Evolutionary conservation across 2,329 filamentous ascomycete species (phyloP).

Genomic region (Thelonectria discophora): DNA sequence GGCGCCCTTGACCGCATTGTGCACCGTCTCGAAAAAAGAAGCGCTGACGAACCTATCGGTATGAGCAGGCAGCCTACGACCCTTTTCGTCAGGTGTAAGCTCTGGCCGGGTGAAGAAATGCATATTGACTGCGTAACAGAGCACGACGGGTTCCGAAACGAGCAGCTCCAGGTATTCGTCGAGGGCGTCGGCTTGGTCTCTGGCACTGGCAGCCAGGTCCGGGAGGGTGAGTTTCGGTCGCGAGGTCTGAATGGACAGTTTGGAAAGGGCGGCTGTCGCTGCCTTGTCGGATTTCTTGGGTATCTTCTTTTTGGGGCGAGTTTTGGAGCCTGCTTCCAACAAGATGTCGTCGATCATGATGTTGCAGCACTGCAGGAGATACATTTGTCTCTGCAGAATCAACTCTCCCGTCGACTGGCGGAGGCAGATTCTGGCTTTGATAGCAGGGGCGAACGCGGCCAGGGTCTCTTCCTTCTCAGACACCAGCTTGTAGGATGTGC

Average conservation of each 20-base stretch:
- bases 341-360: conserved; percentile 53
- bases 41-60: conserved; percentile 54
- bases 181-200: conserved; percentile 46
- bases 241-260: conserved; percentile 43
- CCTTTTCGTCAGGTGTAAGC: conserved; percentile 56
- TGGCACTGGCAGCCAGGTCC: conserved; percentile 43
- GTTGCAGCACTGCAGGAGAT: conserved; percentile 50
- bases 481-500: conserved; percentile 41
- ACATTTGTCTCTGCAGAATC: conserved; percentile 51
- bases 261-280: conserved; percentile 43
- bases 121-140: conserved; percentile 47
- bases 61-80: conserved; percentile 48
- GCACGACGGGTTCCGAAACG: conserved; percentile 44
- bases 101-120: conserved; percentile 53
- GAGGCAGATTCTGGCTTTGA: conserved; percentile 38
- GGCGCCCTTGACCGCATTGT: conserved; percentile 46
- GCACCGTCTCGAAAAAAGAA: conserved; percentile 53
- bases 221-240: conserved; percentile 44
- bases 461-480: background rate
- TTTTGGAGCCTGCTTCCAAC: conserved; percentile 50
- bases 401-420: conserved; percentile 46
- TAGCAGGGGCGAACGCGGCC: conserved; percentile 31
- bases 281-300: conserved; percentile 45
- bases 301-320: conserved; percentile 31
- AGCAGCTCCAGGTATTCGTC: conserved; percentile 50